A percentile compares a stretch with the other conserved stretches of the same genome.
phyloP scores from a whole-genome alignment of 2,329 filamentous ascomycete genomes.

The Aspergillus latus region DNA sequence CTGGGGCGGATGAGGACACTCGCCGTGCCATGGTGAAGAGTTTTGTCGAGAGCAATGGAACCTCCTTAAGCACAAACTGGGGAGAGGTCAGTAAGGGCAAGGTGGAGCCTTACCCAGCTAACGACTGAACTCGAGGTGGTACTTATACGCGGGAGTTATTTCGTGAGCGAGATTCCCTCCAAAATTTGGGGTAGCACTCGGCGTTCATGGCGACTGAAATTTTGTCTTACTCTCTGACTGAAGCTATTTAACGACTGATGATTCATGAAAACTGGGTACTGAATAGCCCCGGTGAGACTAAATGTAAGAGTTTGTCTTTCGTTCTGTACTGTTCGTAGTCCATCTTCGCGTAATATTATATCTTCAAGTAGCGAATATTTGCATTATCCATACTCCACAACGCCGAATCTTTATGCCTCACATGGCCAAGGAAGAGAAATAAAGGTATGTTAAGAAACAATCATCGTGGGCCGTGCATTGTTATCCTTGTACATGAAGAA shows the following conservation, averaged over 20 bases:
- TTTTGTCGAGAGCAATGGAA: slow-evolving; percentile 90
- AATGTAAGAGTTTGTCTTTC: too few relatives aligned
- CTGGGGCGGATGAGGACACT: slow-evolving; percentile 72
- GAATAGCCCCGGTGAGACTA: too few relatives aligned
- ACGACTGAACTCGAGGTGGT: slow-evolving; percentile 16
- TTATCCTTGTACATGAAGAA: slow-evolving; percentile 76
- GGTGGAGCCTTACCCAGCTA: slow-evolving; percentile 55
- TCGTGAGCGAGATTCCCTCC: not conserved
- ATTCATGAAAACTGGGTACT: not conserved
- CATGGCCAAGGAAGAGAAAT: not conserved
- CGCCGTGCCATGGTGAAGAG: slow-evolving; percentile 97
- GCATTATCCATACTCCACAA: not conserved
- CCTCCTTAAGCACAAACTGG: slow-evolving; percentile 91
- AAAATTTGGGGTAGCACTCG: not conserved
- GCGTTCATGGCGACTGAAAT: too few relatives aligned
- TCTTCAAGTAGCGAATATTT: not conserved
- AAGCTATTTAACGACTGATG: not conserved
- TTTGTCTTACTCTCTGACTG: not conserved
- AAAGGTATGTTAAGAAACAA: not conserved
- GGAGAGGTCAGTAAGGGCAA: slow-evolving; percentile 69
- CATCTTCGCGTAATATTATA: too few relatives aligned
- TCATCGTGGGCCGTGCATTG: slow-evolving; percentile 1
- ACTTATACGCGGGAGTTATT: not conserved
- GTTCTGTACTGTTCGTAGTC: too few relatives aligned
- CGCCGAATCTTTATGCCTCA: not conserved